Percentiles rank a stretch among this genome's conserved stretches.
phyloP scores from a whole-genome alignment of 306 rosid species.

The Spatholobus suberectus region DNA sequence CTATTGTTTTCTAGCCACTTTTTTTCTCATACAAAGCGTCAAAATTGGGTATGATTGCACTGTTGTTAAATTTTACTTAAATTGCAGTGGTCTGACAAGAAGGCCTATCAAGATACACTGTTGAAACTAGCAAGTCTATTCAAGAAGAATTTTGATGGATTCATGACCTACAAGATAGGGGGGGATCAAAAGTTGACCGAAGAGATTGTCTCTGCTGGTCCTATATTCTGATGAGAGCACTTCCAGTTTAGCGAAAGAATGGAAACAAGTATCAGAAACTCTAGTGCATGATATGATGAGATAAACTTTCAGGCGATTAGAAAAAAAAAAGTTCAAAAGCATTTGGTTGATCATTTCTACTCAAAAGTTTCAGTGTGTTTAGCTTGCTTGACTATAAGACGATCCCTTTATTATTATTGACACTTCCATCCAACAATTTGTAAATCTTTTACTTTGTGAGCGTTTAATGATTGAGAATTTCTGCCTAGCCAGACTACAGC shows the following conservation, averaged over 20 bases:
- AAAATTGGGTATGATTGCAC: not conserved
- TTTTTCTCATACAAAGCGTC: not conserved
- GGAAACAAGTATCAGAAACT: not conserved
- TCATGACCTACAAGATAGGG: constrained; percentile 68
- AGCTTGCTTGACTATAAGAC: not conserved
- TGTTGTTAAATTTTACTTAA: not conserved
- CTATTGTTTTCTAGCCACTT: not conserved
- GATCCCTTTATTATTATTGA: not conserved
- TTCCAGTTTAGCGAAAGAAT: not conserved
- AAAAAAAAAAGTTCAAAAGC: not conserved
- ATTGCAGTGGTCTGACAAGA: constrained; percentile 78
- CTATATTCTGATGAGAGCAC: constrained; percentile 52
- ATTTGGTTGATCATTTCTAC: not conserved
- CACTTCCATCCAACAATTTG: not conserved
- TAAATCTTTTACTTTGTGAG: not conserved
- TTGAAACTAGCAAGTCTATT: constrained; percentile 65
- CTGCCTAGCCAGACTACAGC: not conserved
- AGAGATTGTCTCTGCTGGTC: constrained; percentile 77
- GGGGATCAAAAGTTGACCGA: constrained; percentile 63
- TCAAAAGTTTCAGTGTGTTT: not conserved
- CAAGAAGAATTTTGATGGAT: constrained; percentile 76
- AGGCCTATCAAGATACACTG: constrained; percentile 57
- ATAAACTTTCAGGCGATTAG: not conserved
- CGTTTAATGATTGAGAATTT: constrained; percentile 1
- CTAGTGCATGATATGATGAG: not conserved